phyloP scores from a whole-genome alignment of 78 protist genomes.

The Paulinella micropora region DNA sequence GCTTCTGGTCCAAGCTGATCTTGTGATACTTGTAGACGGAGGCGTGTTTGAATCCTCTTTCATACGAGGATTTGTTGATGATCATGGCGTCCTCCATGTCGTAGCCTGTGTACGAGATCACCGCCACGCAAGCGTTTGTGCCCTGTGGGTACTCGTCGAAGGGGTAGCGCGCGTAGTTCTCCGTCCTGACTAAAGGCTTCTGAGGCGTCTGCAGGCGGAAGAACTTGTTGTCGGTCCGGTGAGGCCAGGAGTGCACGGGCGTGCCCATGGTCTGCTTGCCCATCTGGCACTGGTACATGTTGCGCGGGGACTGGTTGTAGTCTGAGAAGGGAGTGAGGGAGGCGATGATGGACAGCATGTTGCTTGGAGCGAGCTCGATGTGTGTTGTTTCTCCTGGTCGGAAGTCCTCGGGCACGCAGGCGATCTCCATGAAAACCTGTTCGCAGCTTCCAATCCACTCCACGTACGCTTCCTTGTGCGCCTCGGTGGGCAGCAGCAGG shows the following conservation, averaged over 20 bases:
- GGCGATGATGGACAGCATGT: constrained; percentile 73
- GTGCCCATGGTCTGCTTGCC: constrained; percentile 88
- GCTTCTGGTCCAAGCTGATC: constrained; percentile 35
- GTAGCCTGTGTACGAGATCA: constrained; percentile 85
- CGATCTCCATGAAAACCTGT: constrained; percentile 29
- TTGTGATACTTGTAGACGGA: constrained; percentile 50
- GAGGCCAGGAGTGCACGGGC: constrained; percentile 48
- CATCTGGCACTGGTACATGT: constrained; percentile 94
- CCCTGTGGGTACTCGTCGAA: constrained; percentile 87
- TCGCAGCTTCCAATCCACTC: constrained; percentile 33
- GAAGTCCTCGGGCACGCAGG: background rate
- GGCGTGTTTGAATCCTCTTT: constrained; percentile 87
- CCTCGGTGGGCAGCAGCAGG: background rate
- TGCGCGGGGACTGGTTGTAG: constrained; percentile 89
- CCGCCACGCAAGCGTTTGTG: constrained; percentile 87
- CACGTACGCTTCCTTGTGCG: background rate
- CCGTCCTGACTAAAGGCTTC: constrained; percentile 45
- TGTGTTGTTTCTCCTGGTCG: background rate
- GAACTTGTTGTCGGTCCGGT: constrained; percentile 85
- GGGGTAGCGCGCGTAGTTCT: constrained; percentile 15
- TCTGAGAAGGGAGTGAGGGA: constrained; percentile 91
- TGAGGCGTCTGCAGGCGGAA: constrained; percentile 71
- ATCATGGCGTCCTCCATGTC: constrained; percentile 74
- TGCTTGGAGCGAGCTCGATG: constrained; percentile 55
- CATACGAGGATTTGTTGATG: constrained; percentile 74